Evolutionary conservation across 1,139 yeast species (phyloP).

Genomic region (Casaregolazyma suthepensis): DNA sequence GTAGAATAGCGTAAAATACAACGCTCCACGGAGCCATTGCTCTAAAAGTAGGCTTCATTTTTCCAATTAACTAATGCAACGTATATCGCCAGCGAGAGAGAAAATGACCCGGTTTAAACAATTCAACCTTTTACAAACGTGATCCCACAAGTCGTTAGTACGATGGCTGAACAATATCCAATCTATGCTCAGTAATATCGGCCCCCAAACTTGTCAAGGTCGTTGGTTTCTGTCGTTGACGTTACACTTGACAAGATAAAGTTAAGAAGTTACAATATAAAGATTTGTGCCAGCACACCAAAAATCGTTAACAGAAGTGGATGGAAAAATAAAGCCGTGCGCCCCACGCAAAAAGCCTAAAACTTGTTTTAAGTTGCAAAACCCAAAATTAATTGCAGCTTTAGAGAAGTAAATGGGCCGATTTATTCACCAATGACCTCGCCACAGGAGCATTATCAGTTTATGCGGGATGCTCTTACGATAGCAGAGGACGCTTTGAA

Average conservation of each 20-base stretch:
- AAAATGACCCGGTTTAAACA: slow-evolving; percentile 7
- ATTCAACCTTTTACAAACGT: slow-evolving; percentile 12
- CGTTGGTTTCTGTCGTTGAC: neutral
- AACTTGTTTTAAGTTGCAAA: neutral
- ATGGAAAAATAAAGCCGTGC: neutral
- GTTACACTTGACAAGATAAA: neutral
- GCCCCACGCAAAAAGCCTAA: neutral
- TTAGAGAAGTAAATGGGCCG: neutral
- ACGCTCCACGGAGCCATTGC: slow-evolving; percentile 34
- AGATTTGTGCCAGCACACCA: neutral
- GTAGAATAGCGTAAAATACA: slow-evolving; percentile 49
- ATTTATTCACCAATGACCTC: neutral
- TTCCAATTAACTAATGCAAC: slow-evolving; percentile 1
- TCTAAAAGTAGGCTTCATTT: slow-evolving; percentile 8
- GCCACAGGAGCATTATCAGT: slow-evolving; percentile 24
- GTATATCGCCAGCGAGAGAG: neutral
- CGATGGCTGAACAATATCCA: neutral
- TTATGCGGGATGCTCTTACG: slow-evolving; percentile 46
- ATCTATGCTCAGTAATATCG: neutral
- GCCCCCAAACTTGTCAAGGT: neutral
- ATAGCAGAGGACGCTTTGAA: slow-evolving; percentile 51
- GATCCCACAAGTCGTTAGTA: slow-evolving; percentile 1
- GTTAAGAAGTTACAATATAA: neutral
- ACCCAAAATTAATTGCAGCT: neutral
- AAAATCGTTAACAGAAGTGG: neutral